Percentiles rank a stretch among this genome's conserved stretches.
Conservation (phyloP, 768 basidiomycete genomes). For the Lactarius hatsudake region DNA sequence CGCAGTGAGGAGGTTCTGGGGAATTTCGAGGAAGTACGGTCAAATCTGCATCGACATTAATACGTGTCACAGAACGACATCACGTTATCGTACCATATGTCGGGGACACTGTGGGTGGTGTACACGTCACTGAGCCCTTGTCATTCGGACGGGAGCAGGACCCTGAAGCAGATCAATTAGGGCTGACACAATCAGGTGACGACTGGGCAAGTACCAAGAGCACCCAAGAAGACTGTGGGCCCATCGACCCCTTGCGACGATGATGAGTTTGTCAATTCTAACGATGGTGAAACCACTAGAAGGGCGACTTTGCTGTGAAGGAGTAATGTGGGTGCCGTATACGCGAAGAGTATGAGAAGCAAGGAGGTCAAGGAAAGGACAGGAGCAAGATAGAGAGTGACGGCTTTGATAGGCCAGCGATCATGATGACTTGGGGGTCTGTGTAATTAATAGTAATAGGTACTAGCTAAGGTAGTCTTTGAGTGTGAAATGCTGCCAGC, state of each 20-base stretch:
- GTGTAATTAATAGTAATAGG: conserved; percentile 24
- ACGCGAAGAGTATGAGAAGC: conserved; percentile 56
- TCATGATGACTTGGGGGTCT: conserved; percentile 48
- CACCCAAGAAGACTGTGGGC: conserved; percentile 63
- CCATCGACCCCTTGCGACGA: conserved; percentile 49
- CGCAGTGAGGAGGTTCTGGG: conserved; percentile 54
- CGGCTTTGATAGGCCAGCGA: conserved; percentile 64
- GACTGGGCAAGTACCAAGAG: conserved; percentile 45
- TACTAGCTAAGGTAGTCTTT: conserved; percentile 25
- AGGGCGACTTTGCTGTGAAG: conserved; percentile 63
- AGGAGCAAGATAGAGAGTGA: conserved; percentile 61
- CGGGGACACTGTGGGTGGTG: conserved; percentile 51
- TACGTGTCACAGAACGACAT: not conserved
- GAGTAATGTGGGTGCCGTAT: conserved; percentile 61
- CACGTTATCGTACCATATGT: conserved; percentile 51
- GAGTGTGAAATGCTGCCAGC: conserved; percentile 25
- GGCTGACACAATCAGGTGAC: conserved; percentile 1
- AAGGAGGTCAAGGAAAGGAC: conserved; percentile 62
- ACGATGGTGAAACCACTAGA: conserved; percentile 60
- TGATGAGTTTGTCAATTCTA: conserved; percentile 37
- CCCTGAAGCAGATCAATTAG: conserved; percentile 40
- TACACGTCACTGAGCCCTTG: conserved; percentile 53
- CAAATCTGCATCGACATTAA: conserved; percentile 47
- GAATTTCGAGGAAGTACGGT: conserved; percentile 56
- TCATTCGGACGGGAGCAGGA: conserved; percentile 60